These are phyloP conservation scores for Penicillium silybi DNA, from an alignment of 495 filamentous ascomycete genomes.

Conservation along the genomic window DNA sequence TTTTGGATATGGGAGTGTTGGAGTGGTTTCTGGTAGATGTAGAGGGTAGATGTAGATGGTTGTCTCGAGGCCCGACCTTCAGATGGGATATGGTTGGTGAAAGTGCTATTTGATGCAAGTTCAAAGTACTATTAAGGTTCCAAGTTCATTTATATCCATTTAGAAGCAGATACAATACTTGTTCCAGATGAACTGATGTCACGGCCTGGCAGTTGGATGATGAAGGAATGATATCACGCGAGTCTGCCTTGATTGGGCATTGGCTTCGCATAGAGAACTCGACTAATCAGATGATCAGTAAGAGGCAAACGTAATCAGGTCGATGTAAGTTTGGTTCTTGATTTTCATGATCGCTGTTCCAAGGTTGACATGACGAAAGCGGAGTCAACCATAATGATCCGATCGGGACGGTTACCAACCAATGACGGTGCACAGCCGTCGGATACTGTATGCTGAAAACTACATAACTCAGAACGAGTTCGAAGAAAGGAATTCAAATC, in stretches of 20 bases:
- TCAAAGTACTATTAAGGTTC: neutral
- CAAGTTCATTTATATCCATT: neutral
- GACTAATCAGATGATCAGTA: neutral
- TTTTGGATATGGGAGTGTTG: too few relatives aligned
- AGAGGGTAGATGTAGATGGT: neutral
- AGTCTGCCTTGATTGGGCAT: conserved; percentile 5
- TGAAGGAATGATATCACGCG: conserved; percentile 29
- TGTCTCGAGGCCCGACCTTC: neutral
- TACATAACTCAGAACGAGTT: too few relatives aligned
- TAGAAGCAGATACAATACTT: neutral
- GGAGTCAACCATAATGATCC: neutral
- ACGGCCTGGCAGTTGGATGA: conserved; percentile 16
- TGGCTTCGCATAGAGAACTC: neutral
- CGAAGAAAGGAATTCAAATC: neutral
- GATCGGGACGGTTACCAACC: neutral
- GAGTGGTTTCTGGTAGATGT: neutral
- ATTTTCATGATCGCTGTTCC: neutral
- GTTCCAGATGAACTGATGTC: conserved; percentile 19
- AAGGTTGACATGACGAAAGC: neutral
- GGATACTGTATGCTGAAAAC: too few relatives aligned
- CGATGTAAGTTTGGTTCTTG: neutral
- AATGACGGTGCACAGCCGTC: neutral
- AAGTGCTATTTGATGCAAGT: neutral
- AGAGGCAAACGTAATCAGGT: neutral
- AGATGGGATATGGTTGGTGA: neutral